These are phyloP conservation scores for Cryphonectria radicalis DNA, from an alignment of 2,329 filamentous ascomycete genomes.

Conservation along the genomic window DNA sequence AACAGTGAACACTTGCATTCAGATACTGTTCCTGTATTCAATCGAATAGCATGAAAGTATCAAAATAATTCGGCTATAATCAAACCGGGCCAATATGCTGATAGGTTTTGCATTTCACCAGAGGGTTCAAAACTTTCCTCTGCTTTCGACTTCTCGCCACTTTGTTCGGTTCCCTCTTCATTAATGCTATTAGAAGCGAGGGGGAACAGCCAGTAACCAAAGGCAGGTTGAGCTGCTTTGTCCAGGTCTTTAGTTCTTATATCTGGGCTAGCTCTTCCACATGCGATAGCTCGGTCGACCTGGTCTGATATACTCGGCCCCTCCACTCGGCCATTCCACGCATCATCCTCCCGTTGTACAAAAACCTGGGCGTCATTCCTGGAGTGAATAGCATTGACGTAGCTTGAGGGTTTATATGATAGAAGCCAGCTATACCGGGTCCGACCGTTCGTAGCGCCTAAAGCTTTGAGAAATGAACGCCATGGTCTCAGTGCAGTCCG, in stretches of 20 bases:
- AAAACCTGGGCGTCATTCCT: neutral
- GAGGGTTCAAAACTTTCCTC: neutral
- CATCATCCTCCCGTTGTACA: slow-evolving; percentile 3
- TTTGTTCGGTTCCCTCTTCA: neutral
- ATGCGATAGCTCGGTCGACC: slow-evolving; percentile 9
- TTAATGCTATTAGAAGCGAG: neutral
- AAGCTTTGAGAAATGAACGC: neutral
- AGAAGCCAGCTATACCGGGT: neutral
- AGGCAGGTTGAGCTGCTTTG: neutral
- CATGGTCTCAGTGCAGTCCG: neutral
- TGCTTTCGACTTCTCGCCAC: neutral
- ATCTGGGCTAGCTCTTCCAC: slow-evolving; percentile 2
- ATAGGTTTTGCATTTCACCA: neutral
- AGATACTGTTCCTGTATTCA: too few species aligned
- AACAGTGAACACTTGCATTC: too few species aligned
- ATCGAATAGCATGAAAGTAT: neutral
- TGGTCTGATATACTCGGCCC: neutral
- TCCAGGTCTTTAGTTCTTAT: neutral
- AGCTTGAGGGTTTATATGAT: slow-evolving; percentile 5
- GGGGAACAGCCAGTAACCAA: slow-evolving; percentile 6
- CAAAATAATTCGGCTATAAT: slow-evolving; percentile 1
- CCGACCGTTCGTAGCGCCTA: neutral
- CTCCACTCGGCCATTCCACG: neutral
- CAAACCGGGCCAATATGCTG: neutral
- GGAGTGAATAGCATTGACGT: neutral